Percentiles rank a stretch among this genome's conserved stretches.
Evolutionary conservation across 202 grass and related monocot genomes (phyloP).

Genomic region (Musa balbisiana): DNA sequence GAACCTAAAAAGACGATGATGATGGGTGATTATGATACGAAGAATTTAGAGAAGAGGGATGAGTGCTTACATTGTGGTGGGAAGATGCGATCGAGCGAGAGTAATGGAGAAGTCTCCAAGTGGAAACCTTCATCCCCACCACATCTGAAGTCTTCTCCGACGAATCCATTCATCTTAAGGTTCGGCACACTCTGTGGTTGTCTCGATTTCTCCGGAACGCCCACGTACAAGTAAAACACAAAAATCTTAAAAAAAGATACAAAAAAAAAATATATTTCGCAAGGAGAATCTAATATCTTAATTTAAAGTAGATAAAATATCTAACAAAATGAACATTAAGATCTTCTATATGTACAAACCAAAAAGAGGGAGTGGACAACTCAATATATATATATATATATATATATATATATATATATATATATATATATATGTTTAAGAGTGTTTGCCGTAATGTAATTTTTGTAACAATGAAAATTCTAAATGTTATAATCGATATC

Average conservation of each 20-base stretch:
- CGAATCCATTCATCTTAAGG: background rate
- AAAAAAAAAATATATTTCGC: background rate
- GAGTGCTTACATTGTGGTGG: background rate
- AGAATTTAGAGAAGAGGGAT: background rate
- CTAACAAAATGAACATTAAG: background rate
- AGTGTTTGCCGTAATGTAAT: background rate
- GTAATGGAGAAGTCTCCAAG: background rate
- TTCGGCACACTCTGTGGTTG: no score
- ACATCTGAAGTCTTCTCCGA: background rate
- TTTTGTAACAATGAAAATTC: background rate
- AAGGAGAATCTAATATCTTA: no score
- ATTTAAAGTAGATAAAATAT: background rate
- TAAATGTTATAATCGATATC: constrained; percentile 3
- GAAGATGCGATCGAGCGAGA: background rate
- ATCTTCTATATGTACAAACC: background rate
- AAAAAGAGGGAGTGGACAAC: background rate
- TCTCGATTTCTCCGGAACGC: no score
- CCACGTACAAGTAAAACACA: no score
- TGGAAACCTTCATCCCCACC: constrained; percentile 1
- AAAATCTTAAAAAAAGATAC: no score
- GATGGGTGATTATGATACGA: background rate
- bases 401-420: background rate
- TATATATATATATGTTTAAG: background rate
- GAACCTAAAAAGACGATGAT: background rate
- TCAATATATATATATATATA: background rate